Percentiles rank a stretch among this genome's conserved stretches.
phyloP scores from a whole-genome alignment of 257 asterid species.

The Verbascum thapsus region DNA sequence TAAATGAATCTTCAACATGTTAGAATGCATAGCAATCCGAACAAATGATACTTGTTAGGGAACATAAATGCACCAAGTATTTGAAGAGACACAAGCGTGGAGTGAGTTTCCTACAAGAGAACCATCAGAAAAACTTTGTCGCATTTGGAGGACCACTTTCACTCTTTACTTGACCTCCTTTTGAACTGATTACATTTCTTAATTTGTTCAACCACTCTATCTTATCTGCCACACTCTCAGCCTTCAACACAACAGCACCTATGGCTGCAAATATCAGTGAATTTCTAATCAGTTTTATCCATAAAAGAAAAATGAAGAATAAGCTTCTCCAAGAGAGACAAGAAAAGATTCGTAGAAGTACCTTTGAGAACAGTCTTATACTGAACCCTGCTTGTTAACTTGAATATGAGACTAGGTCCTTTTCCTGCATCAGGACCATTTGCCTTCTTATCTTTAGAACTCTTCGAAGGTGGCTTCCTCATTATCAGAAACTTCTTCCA shows the following conservation, averaged over 20 bases:
- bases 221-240: slow-evolving; percentile 75
- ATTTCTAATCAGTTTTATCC: slow-evolving; percentile 18
- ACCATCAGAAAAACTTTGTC: slow-evolving; percentile 88
- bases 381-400: slow-evolving; percentile 82
- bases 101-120: slow-evolving; percentile 68
- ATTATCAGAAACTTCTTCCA: slow-evolving; percentile 84
- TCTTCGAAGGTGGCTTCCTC: slow-evolving; percentile 86
- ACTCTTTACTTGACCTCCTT: slow-evolving; percentile 87
- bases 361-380: slow-evolving; percentile 94
- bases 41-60: slow-evolving; percentile 14
- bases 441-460: slow-evolving; percentile 92
- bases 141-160: slow-evolving; percentile 65
- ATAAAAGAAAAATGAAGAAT: slow-evolving; percentile 11
- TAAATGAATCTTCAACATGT: slow-evolving; percentile 11
- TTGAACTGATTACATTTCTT: slow-evolving; percentile 72
- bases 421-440: slow-evolving; percentile 79
- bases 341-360: slow-evolving; percentile 7
- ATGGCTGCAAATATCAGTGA: slow-evolving; percentile 60
- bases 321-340: not conserved
- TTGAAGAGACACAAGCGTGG: slow-evolving; percentile 17
- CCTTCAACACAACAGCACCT: slow-evolving; percentile 81
- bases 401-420: slow-evolving; percentile 77
- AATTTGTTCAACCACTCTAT: slow-evolving; percentile 75
- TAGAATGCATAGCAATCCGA: slow-evolving; percentile 17
- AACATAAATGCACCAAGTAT: slow-evolving; percentile 17